A percentile compares a stretch with the other conserved stretches of the same genome.
Conservation (phyloP, 2,329 filamentous ascomycete genomes). For the Monosporascus sp. region DNA sequence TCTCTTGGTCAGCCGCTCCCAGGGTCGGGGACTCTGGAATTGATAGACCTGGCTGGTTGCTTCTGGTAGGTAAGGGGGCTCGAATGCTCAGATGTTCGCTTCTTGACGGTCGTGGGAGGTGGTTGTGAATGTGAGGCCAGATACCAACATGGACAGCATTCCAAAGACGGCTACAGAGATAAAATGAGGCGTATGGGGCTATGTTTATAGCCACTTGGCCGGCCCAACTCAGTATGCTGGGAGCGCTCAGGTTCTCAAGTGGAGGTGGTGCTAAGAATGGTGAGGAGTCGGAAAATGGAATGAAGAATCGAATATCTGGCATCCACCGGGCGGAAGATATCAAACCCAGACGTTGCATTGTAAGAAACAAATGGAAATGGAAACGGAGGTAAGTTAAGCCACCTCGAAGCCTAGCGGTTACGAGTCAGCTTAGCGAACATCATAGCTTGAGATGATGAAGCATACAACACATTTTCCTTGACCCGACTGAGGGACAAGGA, state of each 20-base stretch:
- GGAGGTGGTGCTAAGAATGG: conserved; percentile 44
- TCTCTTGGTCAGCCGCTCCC: conserved; percentile 26
- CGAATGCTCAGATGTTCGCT: conserved; percentile 7
- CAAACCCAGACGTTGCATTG: conserved; percentile 48
- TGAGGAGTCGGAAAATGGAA: conserved; percentile 49
- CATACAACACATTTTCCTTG: conserved; percentile 20
- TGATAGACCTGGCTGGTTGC: conserved; percentile 13
- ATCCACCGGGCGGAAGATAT: conserved; percentile 36
- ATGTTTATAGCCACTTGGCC: conserved; percentile 37
- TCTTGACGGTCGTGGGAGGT: conserved; percentile 30
- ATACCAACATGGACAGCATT: conserved; percentile 31
- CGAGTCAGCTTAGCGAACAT: neutral
- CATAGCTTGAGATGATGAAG: conserved; percentile 9
- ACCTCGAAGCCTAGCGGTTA: conserved; percentile 15
- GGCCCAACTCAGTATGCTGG: conserved; percentile 39
- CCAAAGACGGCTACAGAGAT: conserved; percentile 36
- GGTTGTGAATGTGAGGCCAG: conserved; percentile 34
- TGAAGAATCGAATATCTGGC: conserved; percentile 44
- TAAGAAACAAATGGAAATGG: conserved; percentile 49
- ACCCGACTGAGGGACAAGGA: conserved; percentile 14
- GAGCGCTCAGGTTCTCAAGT: conserved; percentile 31
- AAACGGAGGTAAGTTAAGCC: conserved; percentile 36
- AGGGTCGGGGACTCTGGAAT: conserved; percentile 27
- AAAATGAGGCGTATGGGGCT: conserved; percentile 44
- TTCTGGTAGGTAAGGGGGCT: conserved; percentile 1